phyloP scores from a whole-genome alignment of 768 basidiomycete species.

The Suillus placidus region DNA sequence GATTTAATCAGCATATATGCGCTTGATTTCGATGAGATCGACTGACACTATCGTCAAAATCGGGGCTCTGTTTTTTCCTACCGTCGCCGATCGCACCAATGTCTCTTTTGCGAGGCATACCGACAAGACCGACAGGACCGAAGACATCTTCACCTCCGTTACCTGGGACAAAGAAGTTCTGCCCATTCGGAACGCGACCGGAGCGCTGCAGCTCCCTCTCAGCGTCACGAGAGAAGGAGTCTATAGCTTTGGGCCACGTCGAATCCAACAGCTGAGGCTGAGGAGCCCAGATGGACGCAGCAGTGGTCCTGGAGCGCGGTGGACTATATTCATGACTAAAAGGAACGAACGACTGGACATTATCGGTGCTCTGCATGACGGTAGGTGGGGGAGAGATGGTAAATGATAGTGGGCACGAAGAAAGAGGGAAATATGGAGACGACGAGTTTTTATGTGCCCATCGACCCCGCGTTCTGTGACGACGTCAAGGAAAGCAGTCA shows the following conservation, averaged over 20 bases:
- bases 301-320: conserved; percentile 42
- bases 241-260: conserved; percentile 70
- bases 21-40: conserved; percentile 23
- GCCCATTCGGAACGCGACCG: conserved; percentile 30
- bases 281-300: conserved; percentile 80
- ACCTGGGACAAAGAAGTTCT: conserved; percentile 23
- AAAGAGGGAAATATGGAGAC: conserved; percentile 39
- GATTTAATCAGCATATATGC: conserved; percentile 33
- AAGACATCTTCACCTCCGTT: conserved; percentile 64
- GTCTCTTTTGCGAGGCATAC: conserved; percentile 44
- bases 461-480: conserved; percentile 33
- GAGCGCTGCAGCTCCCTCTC: conserved; percentile 41
- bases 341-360: conserved; percentile 32
- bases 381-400: conserved; percentile 26
- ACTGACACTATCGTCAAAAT: conserved; percentile 50
- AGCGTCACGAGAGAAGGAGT: conserved; percentile 57
- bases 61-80: conserved; percentile 62
- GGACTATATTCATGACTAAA: conserved; percentile 44
- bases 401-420: conserved; percentile 44
- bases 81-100: conserved; percentile 84
- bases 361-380: conserved; percentile 31
- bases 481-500: conserved; percentile 31
- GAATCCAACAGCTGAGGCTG: conserved; percentile 69
- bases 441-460: conserved; percentile 38
- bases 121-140: conserved; percentile 49